phyloP scores from a whole-genome alignment of 768 basidiomycete genomes.

The Jaapia argillacea region DNA sequence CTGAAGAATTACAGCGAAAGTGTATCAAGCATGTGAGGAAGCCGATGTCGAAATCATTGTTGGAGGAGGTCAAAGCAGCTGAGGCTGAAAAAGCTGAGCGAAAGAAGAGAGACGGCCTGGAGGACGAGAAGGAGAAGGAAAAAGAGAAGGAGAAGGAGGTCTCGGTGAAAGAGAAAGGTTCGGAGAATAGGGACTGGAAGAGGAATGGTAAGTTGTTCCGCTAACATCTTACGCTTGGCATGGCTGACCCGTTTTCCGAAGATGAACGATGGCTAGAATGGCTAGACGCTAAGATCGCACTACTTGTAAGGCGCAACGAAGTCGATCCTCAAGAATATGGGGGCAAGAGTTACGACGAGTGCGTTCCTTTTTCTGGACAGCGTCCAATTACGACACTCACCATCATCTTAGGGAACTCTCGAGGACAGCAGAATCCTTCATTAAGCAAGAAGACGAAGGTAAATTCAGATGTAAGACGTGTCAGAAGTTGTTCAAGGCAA shows the following conservation, averaged over 20 bases:
- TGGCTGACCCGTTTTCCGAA: constrained; percentile 19
- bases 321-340: constrained; percentile 86
- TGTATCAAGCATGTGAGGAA: constrained; percentile 89
- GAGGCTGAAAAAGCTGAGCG: constrained; percentile 30
- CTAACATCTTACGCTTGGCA: constrained; percentile 7
- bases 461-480: constrained; percentile 97
- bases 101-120: constrained; percentile 38
- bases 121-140: constrained; percentile 33
- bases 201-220: constrained; percentile 43
- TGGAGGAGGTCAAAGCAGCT: constrained; percentile 51
- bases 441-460: constrained; percentile 95
- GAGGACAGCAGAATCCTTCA: constrained; percentile 64
- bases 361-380: constrained; percentile 25
- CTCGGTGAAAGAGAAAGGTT: constrained; percentile 18
- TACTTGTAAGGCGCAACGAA: constrained; percentile 67
- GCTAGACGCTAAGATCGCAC: constrained; percentile 78
- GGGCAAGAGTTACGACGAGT: constrained; percentile 89
- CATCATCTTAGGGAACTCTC: constrained; percentile 58
- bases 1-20: constrained; percentile 92
- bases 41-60: constrained; percentile 49
- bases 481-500: constrained; percentile 95
- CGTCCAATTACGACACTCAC: neutral
- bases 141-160: constrained; percentile 29
- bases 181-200: constrained; percentile 42
- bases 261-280: constrained; percentile 88